Base-by-base conservation (phyloP, 2,329 filamentous ascomycete genomes). In the Anthostomella pinea region DNA sequence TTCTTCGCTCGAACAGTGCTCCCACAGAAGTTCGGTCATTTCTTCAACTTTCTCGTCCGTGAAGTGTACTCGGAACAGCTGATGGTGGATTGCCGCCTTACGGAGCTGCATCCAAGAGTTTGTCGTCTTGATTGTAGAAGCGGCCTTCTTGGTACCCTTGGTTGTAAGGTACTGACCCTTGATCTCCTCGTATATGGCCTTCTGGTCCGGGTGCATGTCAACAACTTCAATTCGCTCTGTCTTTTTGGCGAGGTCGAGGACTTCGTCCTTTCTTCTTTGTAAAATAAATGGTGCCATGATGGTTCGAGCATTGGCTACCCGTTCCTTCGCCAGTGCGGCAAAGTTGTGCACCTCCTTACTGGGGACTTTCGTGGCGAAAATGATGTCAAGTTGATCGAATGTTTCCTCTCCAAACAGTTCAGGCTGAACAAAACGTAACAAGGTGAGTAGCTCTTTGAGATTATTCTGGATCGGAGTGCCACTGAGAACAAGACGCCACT, bases 221-320 rank as follows among this genome's bases (percentile, higher is more conserved):
- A 91, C 96, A 55, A 85, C 84, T 43, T 90, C 81, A 2, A 96
- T 82, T 3, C 80, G 79, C 41, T 81, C 80, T 8, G 77, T 80
- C 68, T 97, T 97, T 33, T 73, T 70, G 0, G 93, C 90, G 46
- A 98, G 74, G 55, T 93, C 85, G 30, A 97, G 73, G 7, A 96
- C 90, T 55, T 97, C 89, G 31, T 87, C 80, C 67, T 98, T 98
- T 66, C 93, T 91, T 6, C 93, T 79, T 45, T 95, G 87, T 3
- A 98, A 70, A 35, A 98, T 93, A 58, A 98, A 98, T 0, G 93
- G 93, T 16, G 90, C 88, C 55, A 98, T 79, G 70, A 98, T 98
- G 0, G 85, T 88, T 36, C 90, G 82, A 2, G 93, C 93, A 28
- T 90, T 79, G 39, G 80, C 79, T 39, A 97, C 93, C 26, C 93